Conservation (phyloP, 1,284 basidiomycete genomes). For the Pterula multifida region DNA sequence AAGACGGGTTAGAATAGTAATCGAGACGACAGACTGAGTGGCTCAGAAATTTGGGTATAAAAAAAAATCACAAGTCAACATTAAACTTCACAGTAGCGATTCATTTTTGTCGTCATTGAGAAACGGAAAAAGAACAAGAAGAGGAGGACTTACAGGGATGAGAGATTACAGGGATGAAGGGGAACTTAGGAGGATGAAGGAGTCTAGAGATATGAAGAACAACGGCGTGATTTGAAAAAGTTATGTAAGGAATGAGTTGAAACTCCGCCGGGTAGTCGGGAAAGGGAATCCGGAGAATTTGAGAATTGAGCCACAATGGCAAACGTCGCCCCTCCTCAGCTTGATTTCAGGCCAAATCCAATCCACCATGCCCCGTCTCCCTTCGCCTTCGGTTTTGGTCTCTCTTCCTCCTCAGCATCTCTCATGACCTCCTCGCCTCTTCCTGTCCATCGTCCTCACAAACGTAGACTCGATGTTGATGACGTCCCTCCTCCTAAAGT, state of each 20-base stretch:
- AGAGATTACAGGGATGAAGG: too few species aligned
- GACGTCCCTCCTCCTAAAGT: constrained; percentile 29
- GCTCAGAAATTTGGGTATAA: constrained; percentile 87
- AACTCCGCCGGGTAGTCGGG: too few species aligned
- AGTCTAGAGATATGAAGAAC: constrained; percentile 4
- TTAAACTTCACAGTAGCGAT: constrained; percentile 75
- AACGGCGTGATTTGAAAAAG: too few species aligned
- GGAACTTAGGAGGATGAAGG: constrained; percentile 13
- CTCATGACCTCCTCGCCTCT: constrained; percentile 20
- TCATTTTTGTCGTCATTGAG: constrained; percentile 53
- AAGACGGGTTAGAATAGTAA: constrained; percentile 8
- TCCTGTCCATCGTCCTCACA: constrained; percentile 42
- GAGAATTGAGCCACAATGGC: constrained; percentile 37
- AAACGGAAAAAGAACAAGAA: constrained; percentile 11
- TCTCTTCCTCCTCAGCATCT: constrained; percentile 27
- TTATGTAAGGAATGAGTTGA: too few species aligned
- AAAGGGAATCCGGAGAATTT: too few species aligned
- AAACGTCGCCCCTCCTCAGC: constrained; percentile 53
- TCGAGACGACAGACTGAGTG: constrained; percentile 11
- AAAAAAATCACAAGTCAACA: constrained; percentile 48
- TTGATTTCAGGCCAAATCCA: constrained; percentile 52
- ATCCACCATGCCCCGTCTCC: constrained; percentile 50
- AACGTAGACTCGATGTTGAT: constrained; percentile 52
- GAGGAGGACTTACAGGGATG: constrained; percentile 10
- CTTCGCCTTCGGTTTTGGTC: constrained; percentile 61